phyloP scores from a whole-genome alignment of 306 rosid species.

The Malus sylvestris region DNA sequence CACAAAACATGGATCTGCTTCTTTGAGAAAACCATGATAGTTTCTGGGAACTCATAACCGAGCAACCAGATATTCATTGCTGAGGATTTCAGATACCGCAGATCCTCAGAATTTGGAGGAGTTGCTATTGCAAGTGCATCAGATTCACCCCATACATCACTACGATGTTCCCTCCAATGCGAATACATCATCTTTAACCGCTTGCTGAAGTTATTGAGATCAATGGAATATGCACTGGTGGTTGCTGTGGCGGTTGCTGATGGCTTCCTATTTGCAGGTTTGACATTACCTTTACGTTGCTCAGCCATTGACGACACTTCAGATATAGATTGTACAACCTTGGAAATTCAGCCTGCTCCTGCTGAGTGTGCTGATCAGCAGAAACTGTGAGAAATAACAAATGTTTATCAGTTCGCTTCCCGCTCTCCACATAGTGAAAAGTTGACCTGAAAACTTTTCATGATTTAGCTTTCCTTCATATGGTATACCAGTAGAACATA shows the following conservation, averaged over 20 bases:
- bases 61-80: conserved; percentile 28
- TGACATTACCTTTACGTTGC: conserved; percentile 10
- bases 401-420: background rate
- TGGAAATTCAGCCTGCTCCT: conserved; percentile 5
- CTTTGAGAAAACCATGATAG: conserved; percentile 25
- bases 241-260: background rate
- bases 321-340: background rate
- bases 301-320: conserved; percentile 19
- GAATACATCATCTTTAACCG: conserved; percentile 18
- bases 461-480: background rate
- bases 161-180: conserved; percentile 13
- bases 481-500: background rate
- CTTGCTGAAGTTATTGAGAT: conserved; percentile 19
- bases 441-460: background rate
- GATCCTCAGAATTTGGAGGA: conserved; percentile 33
- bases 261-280: conserved; percentile 18
- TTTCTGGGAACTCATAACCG: conserved; percentile 33
- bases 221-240: conserved; percentile 16
- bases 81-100: conserved; percentile 31
- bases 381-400: conserved; percentile 9
- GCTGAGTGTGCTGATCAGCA: conserved; percentile 9
- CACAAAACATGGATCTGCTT: conserved; percentile 33
- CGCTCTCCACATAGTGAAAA: background rate
- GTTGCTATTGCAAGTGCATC: conserved; percentile 25
- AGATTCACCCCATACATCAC: conserved; percentile 19